Evolutionary conservation across 129 eudicot genomes (phyloP).

Genomic region (Flaveria trinervia): DNA sequence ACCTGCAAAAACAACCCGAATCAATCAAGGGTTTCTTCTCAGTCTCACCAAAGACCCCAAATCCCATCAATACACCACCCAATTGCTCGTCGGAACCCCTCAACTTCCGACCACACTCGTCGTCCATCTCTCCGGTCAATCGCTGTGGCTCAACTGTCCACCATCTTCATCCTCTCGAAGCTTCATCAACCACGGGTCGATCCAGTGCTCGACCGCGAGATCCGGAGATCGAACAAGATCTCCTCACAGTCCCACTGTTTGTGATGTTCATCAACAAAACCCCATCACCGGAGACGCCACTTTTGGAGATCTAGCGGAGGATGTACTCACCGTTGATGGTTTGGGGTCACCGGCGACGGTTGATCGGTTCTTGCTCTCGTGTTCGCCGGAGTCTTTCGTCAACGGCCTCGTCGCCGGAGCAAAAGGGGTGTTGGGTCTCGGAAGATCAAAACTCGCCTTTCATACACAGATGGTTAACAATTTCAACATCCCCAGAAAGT

Average conservation of each 20-base stretch:
- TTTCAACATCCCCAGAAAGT: slow-evolving; percentile 53
- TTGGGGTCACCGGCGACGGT: slow-evolving; percentile 25
- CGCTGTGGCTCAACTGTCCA: slow-evolving; percentile 47
- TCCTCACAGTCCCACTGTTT: background rate
- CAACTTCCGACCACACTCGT: slow-evolving; percentile 46
- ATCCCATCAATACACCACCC: slow-evolving; percentile 62
- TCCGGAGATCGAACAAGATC: background rate
- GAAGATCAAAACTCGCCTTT: slow-evolving; percentile 52
- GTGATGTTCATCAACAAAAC: slow-evolving; percentile 46
- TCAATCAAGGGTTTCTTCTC: slow-evolving; percentile 34
- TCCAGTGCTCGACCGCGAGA: slow-evolving; percentile 54
- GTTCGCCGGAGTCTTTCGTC: slow-evolving; percentile 44
- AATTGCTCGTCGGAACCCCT: slow-evolving; percentile 45
- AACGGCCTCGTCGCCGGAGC: slow-evolving; percentile 51
- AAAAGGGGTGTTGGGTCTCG: slow-evolving; percentile 70
- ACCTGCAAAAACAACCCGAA: slow-evolving; percentile 40
- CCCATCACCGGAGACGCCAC: slow-evolving; percentile 37
- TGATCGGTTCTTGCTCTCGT: slow-evolving; percentile 49
- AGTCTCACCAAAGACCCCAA: slow-evolving; percentile 51
- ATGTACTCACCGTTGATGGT: slow-evolving; percentile 27
- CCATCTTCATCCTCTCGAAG: slow-evolving; percentile 31
- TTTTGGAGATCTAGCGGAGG: slow-evolving; percentile 49
- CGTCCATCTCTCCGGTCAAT: slow-evolving; percentile 60
- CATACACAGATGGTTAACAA: slow-evolving; percentile 48
- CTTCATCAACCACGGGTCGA: slow-evolving; percentile 41